Base-by-base conservation (phyloP, 805 yeast species). In the Wickerhamiella alocasiicola region DNA sequence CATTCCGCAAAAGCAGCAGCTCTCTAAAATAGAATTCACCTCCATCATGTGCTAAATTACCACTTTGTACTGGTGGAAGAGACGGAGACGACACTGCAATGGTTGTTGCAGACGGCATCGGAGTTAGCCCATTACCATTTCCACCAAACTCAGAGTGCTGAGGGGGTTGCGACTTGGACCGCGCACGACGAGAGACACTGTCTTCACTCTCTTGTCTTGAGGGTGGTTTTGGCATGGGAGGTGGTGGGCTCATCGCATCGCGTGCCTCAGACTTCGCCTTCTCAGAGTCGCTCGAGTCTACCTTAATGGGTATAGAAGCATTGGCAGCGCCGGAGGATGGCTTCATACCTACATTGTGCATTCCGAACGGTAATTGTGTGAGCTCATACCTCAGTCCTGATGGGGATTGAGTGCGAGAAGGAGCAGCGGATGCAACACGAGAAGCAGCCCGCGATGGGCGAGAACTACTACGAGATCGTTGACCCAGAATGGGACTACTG, bases 11-110 rank as follows among this genome's bases (percentile, higher is more conserved):
- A 27, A 77, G 60, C 41, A 77, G 54, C 12, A 76, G 57, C 50
- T 78, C 82, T 42, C 82, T 61, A 41, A 71, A 71, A 44, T 70
- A 74, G 47, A 66, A 74, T 28, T 68, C 69, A 28, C 23, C 15
- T 6, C 15, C 21, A 15, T 26, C 31, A 11, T 67, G 36, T 0
- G 61, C 52, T 3, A 56, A 17, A 9, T 20, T 18, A 9, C 20
- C 17, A 9, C 31, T 21, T 9, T 6, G 3, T 6, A n/a, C 24
- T 7, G 13, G 17, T 12, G 30, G 18, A 12, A 16, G 15, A 3
- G 20, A 21, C 16, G 29, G 16, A 12, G 31, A 13, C 3, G 39
- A 19, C 4, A 19, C 31, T 15, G 15, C 18, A 2, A 24, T 27
- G 9, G 33, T 29, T 4, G 21, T 17, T 21, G 15, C 6, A 11